Conservation (phyloP, 768 basidiomycete species). For the Dentipellis fragilis region DNA sequence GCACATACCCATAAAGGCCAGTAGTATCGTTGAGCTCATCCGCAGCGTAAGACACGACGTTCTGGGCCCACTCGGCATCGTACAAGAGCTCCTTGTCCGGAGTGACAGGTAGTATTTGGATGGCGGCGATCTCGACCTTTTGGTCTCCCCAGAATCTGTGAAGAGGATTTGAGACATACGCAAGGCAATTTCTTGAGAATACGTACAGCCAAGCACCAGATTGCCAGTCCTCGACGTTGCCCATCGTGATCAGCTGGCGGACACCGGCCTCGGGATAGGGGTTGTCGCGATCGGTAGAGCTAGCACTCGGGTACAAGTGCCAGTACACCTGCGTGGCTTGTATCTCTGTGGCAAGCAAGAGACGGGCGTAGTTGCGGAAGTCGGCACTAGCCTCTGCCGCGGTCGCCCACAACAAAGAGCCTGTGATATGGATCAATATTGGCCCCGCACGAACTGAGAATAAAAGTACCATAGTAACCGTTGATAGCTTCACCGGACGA, state of each 20-base stretch:
- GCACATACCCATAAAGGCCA: not conserved
- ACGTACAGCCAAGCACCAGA: constrained; percentile 27
- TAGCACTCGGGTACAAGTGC: constrained; percentile 26
- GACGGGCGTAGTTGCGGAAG: constrained; percentile 23
- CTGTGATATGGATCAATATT: not conserved
- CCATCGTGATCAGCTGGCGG: constrained; percentile 23
- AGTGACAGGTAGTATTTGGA: constrained; percentile 27
- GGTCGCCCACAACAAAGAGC: constrained; percentile 22
- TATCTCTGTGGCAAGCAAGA: constrained; percentile 25
- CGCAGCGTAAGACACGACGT: constrained; percentile 20
- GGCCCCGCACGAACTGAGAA: not conserved
- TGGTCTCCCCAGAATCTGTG: constrained; percentile 25
- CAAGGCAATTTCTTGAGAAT: not conserved
- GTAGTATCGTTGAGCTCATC: constrained; percentile 17
- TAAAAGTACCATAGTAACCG: constrained; percentile 21
- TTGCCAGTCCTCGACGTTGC: constrained; percentile 28
- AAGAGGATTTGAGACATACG: not conserved
- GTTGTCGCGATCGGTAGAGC: constrained; percentile 22
- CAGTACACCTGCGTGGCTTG: constrained; percentile 26
- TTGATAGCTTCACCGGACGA: constrained; percentile 26
- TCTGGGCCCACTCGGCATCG: constrained; percentile 22
- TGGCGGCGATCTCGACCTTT: constrained; percentile 24
- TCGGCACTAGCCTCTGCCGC: constrained; percentile 18
- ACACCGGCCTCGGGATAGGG: constrained; percentile 24
- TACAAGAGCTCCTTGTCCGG: constrained; percentile 26